Evolutionary conservation across 1,139 yeast species (phyloP).

Genomic region (Hansenula lynferdii): DNA sequence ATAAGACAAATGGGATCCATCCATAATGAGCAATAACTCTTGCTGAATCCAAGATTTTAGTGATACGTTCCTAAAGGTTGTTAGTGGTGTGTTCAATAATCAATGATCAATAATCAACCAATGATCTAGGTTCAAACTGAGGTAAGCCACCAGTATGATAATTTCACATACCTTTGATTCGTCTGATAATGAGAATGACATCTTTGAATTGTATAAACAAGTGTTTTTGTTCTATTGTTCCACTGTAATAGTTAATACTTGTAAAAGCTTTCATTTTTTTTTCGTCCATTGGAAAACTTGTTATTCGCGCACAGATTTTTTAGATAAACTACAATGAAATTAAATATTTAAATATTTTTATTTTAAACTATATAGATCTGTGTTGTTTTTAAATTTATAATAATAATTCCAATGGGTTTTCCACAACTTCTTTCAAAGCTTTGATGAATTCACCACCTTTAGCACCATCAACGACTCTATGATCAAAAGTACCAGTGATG

Average conservation of each 20-base stretch:
- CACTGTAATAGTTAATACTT: too few species aligned
- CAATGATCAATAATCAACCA: too few species aligned
- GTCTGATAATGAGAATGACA: constrained; percentile 40
- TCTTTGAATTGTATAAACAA: constrained; percentile 13
- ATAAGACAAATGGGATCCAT: constrained; percentile 91
- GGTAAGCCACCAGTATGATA: too few species aligned
- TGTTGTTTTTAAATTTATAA: too few species aligned
- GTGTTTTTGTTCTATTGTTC: too few species aligned
- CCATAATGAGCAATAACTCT: constrained; percentile 92
- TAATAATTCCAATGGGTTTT: constrained; percentile 93
- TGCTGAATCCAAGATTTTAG: constrained; percentile 76
- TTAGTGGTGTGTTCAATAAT: constrained; percentile 2
- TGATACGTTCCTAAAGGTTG: constrained; percentile 69
- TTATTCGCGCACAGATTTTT: too few species aligned
- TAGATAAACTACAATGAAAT: too few species aligned
- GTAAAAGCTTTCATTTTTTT: too few species aligned
- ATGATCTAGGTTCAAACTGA: too few species aligned
- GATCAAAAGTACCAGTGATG: constrained; percentile 96
- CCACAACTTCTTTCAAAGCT: constrained; percentile 85
- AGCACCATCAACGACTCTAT: constrained; percentile 96
- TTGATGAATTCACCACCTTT: constrained; percentile 96
- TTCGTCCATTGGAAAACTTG: too few species aligned
- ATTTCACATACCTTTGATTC: constrained; percentile 37
- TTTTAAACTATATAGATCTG: too few species aligned
- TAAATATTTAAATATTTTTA: too few species aligned